Conservation (phyloP, 148 eudicot species). For the Chenopodium album region DNA sequence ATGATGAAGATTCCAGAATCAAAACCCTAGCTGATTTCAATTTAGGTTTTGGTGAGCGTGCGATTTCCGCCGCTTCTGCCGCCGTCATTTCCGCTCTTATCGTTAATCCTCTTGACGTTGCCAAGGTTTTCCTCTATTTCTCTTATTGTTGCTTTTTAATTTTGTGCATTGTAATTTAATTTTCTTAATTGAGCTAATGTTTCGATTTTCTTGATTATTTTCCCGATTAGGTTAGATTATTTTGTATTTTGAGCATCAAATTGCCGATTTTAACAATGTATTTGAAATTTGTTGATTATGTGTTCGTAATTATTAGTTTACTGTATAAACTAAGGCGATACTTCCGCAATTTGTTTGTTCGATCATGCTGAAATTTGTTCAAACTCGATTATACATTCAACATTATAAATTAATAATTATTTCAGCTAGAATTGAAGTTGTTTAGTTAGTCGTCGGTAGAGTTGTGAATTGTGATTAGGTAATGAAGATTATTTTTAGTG, state of each 20-base stretch:
- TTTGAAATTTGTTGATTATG: not conserved
- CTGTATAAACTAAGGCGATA: no score
- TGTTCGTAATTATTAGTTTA: not conserved
- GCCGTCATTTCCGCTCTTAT: conserved; percentile 79
- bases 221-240: no score
- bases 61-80: conserved; percentile 78
- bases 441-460: not conserved
- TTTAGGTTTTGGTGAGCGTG: conserved; percentile 58
- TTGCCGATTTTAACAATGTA: not conserved
- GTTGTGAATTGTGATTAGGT: not conserved
- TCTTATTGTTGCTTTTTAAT: no score
- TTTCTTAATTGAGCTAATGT: no score
- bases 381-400: no score
- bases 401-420: no score
- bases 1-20: conserved; percentile 9
- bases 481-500: not conserved
- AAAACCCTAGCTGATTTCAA: conserved; percentile 33
- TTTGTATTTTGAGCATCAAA: not conserved
- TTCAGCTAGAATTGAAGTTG: not conserved
- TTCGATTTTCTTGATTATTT: no score
- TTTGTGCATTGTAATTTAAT: no score
- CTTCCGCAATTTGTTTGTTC: not conserved
- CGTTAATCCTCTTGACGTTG: conserved; percentile 95
- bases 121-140: conserved; percentile 43
- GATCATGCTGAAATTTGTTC: not conserved